phyloP scores from a whole-genome alignment of 805 yeast genomes.

The Candida xiaguanensis region DNA sequence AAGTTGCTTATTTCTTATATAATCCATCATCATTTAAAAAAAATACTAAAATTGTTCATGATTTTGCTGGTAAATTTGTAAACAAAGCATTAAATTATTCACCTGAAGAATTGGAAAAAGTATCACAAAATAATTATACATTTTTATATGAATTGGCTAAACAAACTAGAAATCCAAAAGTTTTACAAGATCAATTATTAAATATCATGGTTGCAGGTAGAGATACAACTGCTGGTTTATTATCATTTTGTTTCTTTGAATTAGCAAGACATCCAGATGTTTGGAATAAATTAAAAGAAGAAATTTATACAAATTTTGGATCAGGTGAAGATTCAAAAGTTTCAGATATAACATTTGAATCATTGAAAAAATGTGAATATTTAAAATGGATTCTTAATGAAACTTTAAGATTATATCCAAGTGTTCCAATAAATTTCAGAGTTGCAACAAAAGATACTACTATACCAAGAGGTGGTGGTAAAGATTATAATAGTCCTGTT shows the following conservation, averaged over 20 bases:
- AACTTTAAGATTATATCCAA: slow-evolving; percentile 33
- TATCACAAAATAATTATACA: slow-evolving; percentile 25
- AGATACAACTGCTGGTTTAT: slow-evolving; percentile 40
- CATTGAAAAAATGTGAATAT: slow-evolving; percentile 37
- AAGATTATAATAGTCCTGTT: slow-evolving; percentile 21
- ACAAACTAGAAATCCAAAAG: slow-evolving; percentile 32
- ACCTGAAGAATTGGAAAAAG: slow-evolving; percentile 23
- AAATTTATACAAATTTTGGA: slow-evolving; percentile 30
- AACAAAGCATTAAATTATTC: slow-evolving; percentile 24
- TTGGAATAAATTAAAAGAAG: slow-evolving; percentile 27
- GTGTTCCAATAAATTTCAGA: slow-evolving; percentile 29
- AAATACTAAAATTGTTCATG: slow-evolving; percentile 23
- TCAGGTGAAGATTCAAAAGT: slow-evolving; percentile 23
- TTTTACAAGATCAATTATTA: slow-evolving; percentile 35
- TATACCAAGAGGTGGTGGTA: slow-evolving; percentile 32
- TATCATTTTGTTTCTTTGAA: slow-evolving; percentile 32
- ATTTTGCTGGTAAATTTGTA: slow-evolving; percentile 26
- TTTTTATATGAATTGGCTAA: slow-evolving; percentile 38
- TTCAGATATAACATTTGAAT: slow-evolving; percentile 32
- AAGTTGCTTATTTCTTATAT: slow-evolving; percentile 22
- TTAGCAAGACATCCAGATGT: slow-evolving; percentile 32
- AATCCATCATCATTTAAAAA: slow-evolving; percentile 19
- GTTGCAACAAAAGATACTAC: slow-evolving; percentile 27
- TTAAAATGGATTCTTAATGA: slow-evolving; percentile 35
- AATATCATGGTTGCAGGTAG: slow-evolving; percentile 41